phyloP scores from a whole-genome alignment of 352 stramenopile species.

The Pilasporangium apinafurcum region DNA sequence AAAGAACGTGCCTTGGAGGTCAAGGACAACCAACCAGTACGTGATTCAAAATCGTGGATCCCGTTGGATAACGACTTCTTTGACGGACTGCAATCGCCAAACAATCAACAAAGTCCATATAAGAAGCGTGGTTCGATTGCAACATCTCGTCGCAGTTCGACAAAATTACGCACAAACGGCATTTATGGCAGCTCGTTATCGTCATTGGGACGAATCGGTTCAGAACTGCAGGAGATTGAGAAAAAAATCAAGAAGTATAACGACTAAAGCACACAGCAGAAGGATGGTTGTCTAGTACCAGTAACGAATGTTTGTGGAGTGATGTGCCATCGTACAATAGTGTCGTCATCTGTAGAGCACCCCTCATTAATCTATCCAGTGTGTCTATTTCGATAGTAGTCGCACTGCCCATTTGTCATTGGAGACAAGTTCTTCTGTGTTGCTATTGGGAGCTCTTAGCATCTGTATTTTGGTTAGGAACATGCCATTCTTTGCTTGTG shows the following conservation, averaged over 20 bases:
- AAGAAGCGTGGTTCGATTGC: neutral
- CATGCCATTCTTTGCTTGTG: too few species aligned
- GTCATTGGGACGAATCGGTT: slow-evolving; percentile 46
- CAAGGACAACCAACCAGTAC: slow-evolving; percentile 10
- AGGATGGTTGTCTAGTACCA: too few species aligned
- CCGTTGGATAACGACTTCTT: neutral
- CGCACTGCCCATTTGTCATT: too few species aligned
- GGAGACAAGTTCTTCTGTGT: too few species aligned
- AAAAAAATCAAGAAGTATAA: slow-evolving; percentile 48
- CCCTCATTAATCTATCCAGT: neutral
- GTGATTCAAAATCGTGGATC: neutral
- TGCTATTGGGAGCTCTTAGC: too few species aligned
- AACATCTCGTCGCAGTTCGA: too few species aligned
- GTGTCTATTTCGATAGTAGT: too few species aligned
- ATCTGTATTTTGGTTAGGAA: too few species aligned
- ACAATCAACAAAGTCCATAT: slow-evolving; percentile 1
- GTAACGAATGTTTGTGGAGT: neutral
- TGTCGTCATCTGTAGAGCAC: too few species aligned
- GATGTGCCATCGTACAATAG: neutral
- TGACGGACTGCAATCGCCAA: too few species aligned
- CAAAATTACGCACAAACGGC: slow-evolving; percentile 7
- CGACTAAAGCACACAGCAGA: too few species aligned
- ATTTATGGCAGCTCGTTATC: slow-evolving; percentile 45
- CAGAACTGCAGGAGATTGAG: slow-evolving; percentile 68
- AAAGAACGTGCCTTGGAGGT: slow-evolving; percentile 17